These are phyloP conservation scores for Scytalidium sp. DNA, from an alignment of 2,329 filamentous ascomycete species.

Conservation along the genomic window DNA sequence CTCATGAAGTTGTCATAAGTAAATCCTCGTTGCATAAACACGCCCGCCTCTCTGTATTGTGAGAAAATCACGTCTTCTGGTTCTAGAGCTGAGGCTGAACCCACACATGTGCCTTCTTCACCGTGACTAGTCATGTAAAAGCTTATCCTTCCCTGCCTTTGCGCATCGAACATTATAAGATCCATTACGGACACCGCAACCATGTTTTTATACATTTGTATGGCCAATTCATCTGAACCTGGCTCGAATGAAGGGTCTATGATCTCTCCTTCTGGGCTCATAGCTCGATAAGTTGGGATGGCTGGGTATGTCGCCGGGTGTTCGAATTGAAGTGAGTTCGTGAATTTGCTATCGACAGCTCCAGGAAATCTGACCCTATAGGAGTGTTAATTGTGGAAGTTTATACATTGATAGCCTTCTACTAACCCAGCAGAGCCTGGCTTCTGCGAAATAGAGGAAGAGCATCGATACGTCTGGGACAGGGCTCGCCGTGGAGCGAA, in stretches of 20 bases:
- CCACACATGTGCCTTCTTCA: constrained; percentile 82
- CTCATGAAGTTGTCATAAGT: constrained; percentile 89
- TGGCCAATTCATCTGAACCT: constrained; percentile 28
- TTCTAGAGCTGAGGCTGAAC: constrained; percentile 79
- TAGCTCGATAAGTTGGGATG: constrained; percentile 86
- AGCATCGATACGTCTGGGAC: constrained; percentile 15
- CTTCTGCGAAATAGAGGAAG: constrained; percentile 24
- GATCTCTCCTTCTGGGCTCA: constrained; percentile 83
- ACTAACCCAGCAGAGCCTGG: constrained; percentile 23
- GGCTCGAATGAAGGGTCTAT: constrained; percentile 70
- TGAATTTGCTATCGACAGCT: constrained; percentile 94
- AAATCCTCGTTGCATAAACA: constrained; percentile 87
- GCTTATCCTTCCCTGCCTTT: constrained; percentile 61
- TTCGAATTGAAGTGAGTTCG: constrained; percentile 73
- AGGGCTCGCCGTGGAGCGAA: too few species aligned
- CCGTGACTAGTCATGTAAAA: constrained; percentile 81
- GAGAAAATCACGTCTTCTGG: constrained; percentile 87
- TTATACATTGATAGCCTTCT: neutral
- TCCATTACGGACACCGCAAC: constrained; percentile 81
- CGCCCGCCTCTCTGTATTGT: constrained; percentile 91
- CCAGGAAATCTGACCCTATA: constrained; percentile 71
- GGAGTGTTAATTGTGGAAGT: constrained; percentile 33
- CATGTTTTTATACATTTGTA: constrained; percentile 53
- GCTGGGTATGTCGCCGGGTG: constrained; percentile 68
- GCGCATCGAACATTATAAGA: constrained; percentile 95